Base-by-base conservation (phyloP, 2,329 filamentous ascomycete species). In the Bipolaris bicolor region DNA sequence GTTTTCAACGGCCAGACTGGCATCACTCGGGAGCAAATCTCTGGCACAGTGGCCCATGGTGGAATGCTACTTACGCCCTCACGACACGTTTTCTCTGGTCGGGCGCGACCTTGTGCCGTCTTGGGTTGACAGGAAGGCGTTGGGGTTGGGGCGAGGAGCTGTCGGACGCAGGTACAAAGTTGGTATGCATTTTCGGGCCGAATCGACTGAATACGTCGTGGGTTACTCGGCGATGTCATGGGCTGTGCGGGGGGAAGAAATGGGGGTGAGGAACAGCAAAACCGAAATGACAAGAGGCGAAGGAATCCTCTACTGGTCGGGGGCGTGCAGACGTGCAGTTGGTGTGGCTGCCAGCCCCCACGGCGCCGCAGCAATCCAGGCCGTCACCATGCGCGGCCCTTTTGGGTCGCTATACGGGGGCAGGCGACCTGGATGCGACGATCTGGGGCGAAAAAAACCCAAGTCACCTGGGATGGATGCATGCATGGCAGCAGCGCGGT, bases 81-180 rank as follows among this genome's bases (percentile, higher is more conserved):
- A 61, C 59, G 31, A 67, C 66, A 46, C 65, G 63, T 50, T 67
- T 69, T 40, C 66, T 59, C 43, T 63, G 54, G 36, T 65, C 61
- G n/a, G 61, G 61, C 26, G 62, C 58, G 36, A 69, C 66, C 45
- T 69, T 69, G 54, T 62, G 60, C n/a, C 66, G 54, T 36, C 66
- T 59, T 45, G 65, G 66, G 37, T 69, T 69, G 16, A 69, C 65
- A 2, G 66, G 66, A 16, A 69, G 24, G 18, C 64, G 65, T 45
- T 63, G 60, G 20, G 54, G 57, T 26, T 59, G 61, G 6, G 55
- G 55, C 40, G 61, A 63, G 20, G 54, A 58, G 41, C 49, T 49
- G 15, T 58, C 55, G 40, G 57, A 52, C 7, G 53, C 52, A 13
- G 56, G 58, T 11, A 46, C 55, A 36, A 40, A 45, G 39, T 53